phyloP scores from a whole-genome alignment of 139 green algal genomes.

The Bryopsis sp. region DNA sequence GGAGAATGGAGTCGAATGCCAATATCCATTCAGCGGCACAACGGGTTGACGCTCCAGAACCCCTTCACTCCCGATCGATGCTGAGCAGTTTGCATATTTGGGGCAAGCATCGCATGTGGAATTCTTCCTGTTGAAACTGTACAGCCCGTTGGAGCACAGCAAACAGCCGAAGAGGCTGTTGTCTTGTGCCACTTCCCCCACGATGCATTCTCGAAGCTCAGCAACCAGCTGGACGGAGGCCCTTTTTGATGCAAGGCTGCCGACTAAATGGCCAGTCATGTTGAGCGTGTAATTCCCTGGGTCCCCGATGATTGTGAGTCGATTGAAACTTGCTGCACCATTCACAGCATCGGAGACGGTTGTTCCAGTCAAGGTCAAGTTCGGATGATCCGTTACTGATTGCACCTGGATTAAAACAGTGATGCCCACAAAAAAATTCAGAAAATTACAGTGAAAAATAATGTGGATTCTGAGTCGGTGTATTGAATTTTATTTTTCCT shows the following conservation, averaged over 20 bases:
- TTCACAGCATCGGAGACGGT: neutral
- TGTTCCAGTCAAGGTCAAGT: constrained; percentile 1
- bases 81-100: neutral
- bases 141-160: neutral
- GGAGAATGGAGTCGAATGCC: constrained; percentile 17
- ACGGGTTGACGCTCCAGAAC: no score
- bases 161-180: neutral
- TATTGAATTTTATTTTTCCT: no score
- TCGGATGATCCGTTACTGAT: no score
- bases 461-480: no score
- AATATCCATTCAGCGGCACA: neutral
- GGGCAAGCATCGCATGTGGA: neutral
- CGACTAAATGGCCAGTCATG: no score
- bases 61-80: no score
- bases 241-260: no score
- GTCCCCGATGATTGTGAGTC: neutral
- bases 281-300: neutral
- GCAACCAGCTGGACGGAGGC: neutral
- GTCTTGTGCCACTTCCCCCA: neutral
- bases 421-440: no score
- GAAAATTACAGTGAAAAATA: no score
- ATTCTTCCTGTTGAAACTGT: neutral
- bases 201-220: neutral
- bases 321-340: constrained; percentile 4
- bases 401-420: no score